Conservation (phyloP, 2,329 filamentous ascomycete genomes). For the Phaeosphaeria sp. region DNA sequence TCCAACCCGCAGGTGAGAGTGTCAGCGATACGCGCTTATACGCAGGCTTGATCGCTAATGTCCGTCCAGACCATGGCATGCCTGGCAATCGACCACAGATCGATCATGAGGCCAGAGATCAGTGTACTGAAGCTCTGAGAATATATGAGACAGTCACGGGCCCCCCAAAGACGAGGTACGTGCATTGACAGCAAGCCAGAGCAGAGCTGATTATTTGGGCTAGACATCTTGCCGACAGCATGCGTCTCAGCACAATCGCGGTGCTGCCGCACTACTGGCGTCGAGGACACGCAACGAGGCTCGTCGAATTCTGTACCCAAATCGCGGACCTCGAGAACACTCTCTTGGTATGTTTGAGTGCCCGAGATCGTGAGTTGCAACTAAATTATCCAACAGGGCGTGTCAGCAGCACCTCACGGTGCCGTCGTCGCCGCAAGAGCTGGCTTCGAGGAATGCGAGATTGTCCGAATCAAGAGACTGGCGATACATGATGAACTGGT, state of each 20-base stretch:
- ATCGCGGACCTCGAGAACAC: conserved; percentile 34
- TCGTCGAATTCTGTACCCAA: conserved; percentile 32
- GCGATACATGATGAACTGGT: conserved; percentile 4
- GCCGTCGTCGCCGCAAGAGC: conserved; percentile 29
- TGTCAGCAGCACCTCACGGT: conserved; percentile 36
- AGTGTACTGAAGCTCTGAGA: conserved; percentile 20
- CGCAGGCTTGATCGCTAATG: conserved; percentile 10
- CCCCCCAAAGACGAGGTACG: conserved; percentile 32
- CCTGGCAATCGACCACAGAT: background rate
- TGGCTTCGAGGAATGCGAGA: conserved; percentile 34
- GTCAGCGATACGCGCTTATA: conserved; percentile 7
- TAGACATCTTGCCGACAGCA: conserved; percentile 19
- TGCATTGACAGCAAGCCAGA: background rate
- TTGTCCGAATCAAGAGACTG: conserved; percentile 22
- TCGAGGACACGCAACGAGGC: conserved; percentile 32
- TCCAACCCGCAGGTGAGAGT: conserved; percentile 27
- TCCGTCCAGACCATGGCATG: conserved; percentile 6
- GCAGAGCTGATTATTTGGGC: background rate
- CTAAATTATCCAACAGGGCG: conserved; percentile 14
- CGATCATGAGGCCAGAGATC: conserved; percentile 22
- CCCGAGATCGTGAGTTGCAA: background rate
- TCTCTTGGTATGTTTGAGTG: conserved; percentile 17
- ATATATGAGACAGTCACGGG: conserved; percentile 27
- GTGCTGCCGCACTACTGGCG: conserved; percentile 37
- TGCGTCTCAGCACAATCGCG: conserved; percentile 29